phyloP scores from a whole-genome alignment of 495 filamentous ascomycete genomes.

The Neurospora discreta region DNA sequence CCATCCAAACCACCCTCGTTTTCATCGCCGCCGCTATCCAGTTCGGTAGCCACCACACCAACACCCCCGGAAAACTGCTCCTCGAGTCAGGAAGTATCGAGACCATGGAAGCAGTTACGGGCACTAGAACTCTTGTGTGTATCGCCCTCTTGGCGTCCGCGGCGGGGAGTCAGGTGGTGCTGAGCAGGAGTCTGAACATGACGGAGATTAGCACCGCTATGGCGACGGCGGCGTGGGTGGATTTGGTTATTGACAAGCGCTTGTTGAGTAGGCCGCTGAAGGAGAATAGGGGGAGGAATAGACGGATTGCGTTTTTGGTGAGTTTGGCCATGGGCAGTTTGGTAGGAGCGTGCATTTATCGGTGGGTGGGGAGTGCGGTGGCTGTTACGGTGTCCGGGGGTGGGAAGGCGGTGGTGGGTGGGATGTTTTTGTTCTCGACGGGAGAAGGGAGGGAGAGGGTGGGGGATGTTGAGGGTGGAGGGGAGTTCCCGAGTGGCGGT shows the following conservation, averaged over 20 bases:
- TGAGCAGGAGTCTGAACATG: conserved; percentile 41
- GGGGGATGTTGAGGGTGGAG: conserved; percentile 4
- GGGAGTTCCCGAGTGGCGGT: not conserved
- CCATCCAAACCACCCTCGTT: conserved; percentile 44
- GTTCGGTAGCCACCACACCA: not conserved
- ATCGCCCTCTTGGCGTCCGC: conserved; percentile 44
- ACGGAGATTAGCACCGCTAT: conserved; percentile 58
- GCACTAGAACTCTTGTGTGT: conserved; percentile 27
- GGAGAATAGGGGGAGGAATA: conserved; percentile 40
- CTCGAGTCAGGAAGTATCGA: not conserved
- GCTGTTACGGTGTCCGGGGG: conserved; percentile 31
- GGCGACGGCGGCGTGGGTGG: conserved; percentile 54
- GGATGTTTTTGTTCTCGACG: conserved; percentile 31
- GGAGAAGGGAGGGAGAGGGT: conserved; percentile 20
- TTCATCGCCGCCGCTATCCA: conserved; percentile 40
- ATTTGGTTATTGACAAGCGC: conserved; percentile 43
- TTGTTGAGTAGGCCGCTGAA: conserved; percentile 19
- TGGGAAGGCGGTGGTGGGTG: conserved; percentile 34
- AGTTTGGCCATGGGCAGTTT: conserved; percentile 42
- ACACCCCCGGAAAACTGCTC: conserved; percentile 19
- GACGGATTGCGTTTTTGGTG: conserved; percentile 39
- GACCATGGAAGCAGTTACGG: conserved; percentile 4
- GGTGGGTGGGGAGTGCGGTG: conserved; percentile 27
- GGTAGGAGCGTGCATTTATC: conserved; percentile 39
- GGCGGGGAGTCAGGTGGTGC: conserved; percentile 48